These are phyloP conservation scores for Rheum nobile DNA, from an alignment of 148 eudicot genomes.

Conservation along the genomic window DNA sequence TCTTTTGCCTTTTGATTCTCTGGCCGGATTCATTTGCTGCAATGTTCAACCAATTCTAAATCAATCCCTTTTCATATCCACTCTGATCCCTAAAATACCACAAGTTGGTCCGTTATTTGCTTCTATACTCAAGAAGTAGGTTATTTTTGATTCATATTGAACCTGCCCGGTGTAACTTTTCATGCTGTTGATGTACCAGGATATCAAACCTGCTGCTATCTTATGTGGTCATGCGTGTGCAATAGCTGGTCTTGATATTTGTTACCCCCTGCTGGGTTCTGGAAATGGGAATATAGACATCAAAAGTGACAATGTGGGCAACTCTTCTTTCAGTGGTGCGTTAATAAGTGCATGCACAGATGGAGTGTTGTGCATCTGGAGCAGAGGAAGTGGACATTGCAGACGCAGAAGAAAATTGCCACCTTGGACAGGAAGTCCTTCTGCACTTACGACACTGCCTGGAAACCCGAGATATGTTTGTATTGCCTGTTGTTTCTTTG, in stretches of 20 bases:
- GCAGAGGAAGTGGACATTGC: slow-evolving; percentile 85
- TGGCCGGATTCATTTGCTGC: neutral
- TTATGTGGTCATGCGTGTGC: slow-evolving; percentile 91
- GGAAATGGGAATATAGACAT: slow-evolving; percentile 36
- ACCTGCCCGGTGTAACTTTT: neutral
- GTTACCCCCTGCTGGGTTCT: slow-evolving; percentile 44
- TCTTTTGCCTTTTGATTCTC: neutral
- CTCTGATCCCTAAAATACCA: neutral
- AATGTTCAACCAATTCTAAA: neutral
- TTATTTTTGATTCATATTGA: neutral
- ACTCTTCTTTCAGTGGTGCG: slow-evolving; percentile 38
- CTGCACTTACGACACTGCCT: slow-evolving; percentile 48
- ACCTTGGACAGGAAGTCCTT: slow-evolving; percentile 90
- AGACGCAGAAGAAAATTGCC: slow-evolving; percentile 88
- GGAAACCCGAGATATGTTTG: slow-evolving; percentile 75
- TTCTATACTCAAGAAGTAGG: neutral
- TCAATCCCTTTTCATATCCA: neutral
- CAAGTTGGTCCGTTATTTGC: neutral
- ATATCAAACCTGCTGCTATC: slow-evolving; percentile 70
- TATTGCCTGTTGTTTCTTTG: slow-evolving; percentile 43
- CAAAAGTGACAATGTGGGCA: slow-evolving; percentile 19
- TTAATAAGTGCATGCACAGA: slow-evolving; percentile 84
- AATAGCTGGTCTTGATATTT: slow-evolving; percentile 66
- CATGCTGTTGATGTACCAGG: slow-evolving; percentile 32
- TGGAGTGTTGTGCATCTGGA: slow-evolving; percentile 94